These are phyloP conservation scores for Nothophoma quercina DNA, from an alignment of 2,329 filamentous ascomycete genomes.

Conservation along the genomic window DNA sequence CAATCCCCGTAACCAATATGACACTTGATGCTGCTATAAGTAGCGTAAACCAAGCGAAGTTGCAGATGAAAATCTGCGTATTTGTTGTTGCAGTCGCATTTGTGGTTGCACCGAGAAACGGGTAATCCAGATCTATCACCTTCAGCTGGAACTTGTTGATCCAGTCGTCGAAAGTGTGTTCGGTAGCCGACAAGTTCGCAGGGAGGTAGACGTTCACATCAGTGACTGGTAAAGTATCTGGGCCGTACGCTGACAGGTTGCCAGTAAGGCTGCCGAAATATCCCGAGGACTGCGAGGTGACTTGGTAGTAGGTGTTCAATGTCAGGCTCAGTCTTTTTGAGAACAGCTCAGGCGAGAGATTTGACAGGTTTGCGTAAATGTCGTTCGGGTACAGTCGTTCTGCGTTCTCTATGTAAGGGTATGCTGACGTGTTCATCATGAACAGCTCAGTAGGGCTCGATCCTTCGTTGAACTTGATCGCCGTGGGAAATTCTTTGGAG, in stretches of 20 bases:
- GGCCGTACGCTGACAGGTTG: constrained; percentile 36
- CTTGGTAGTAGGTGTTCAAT: constrained; percentile 45
- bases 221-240: constrained; percentile 28
- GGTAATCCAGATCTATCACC: constrained; percentile 2
- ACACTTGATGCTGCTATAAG: constrained; percentile 29
- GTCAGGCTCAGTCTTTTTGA: constrained; percentile 28
- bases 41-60: constrained; percentile 38
- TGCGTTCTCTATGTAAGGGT: constrained; percentile 26
- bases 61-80: constrained; percentile 36
- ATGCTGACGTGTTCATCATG: constrained; percentile 28
- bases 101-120: constrained; percentile 41
- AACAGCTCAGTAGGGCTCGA: constrained; percentile 37
- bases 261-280: constrained; percentile 33
- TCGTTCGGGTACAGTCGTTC: constrained; percentile 3
- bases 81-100: constrained; percentile 18
- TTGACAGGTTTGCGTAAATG: constrained; percentile 23
- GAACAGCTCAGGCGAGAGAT: constrained; percentile 24
- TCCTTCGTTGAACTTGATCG: constrained; percentile 16
- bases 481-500: constrained; percentile 23
- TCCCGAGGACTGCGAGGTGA: constrained; percentile 31
- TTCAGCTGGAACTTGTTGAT: not conserved
- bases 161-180: constrained; percentile 16
- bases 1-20: constrained; percentile 30
- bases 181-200: constrained; percentile 23
- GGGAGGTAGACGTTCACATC: constrained; percentile 38